Evolutionary conservation across 352 stramenopile genomes (phyloP), one percentile per base, ranked within the genome.

Genomic region (Phytopythium helicoides): DNA sequence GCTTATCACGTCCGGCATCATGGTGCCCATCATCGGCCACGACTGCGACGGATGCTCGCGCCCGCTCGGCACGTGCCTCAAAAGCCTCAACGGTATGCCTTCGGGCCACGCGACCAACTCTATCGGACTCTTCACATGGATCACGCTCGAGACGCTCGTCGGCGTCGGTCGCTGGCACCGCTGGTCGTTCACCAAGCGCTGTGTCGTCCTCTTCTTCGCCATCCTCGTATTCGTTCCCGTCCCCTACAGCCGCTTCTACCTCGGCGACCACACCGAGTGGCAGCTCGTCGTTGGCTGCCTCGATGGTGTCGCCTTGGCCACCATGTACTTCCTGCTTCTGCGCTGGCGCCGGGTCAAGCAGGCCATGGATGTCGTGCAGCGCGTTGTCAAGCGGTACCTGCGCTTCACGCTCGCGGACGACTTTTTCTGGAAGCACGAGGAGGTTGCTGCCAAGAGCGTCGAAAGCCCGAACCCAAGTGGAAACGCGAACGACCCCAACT

Each of bases 41-140:
- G 57, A 72, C 40, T 78, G 68, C 56, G 60, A 63, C 56, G 58
- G 69, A 18, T 81, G 66, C 51, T 41, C 55, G 19, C 67, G 69
- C 19, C 69, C 69, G 21, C 55, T 45, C 12, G 69, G 69, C 47
- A 74, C 66, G 10, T 78, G 68, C 25, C 56, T 80, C 40, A 54
- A 58, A 25, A 73, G 62, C 58, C 41, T 49, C 37, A 67, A 68
- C 47, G 69, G 69, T 26, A 58, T 80, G 56, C 69, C 69, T 1
- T 80, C 69, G 16, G 69, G 69, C 26, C 69, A 80, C 60, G 62
- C 69, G 35, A 74, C 66, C 34, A 80, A 80, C 63, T 55, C 69
- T 34, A 74, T 76, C 47, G 66, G 66, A 25, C 55, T 80, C 22
- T 62, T 60, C 51, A 55, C 60, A 16, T 78, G 68, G 68, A 44